phyloP scores from a whole-genome alignment of 1,284 basidiomycete genomes.

The Athelia psychrophila region DNA sequence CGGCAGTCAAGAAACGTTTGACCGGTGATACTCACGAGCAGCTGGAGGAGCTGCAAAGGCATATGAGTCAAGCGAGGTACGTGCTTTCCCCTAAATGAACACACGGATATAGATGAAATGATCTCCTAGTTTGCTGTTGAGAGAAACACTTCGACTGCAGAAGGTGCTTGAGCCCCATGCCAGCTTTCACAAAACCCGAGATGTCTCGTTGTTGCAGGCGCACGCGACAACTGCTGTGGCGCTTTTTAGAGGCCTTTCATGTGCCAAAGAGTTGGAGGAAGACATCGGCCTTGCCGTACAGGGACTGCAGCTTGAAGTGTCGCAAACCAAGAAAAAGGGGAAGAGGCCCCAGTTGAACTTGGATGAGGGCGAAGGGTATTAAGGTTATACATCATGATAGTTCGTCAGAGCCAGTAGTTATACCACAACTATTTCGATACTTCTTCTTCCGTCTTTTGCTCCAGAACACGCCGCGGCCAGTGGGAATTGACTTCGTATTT shows the following conservation, averaged over 20 bases:
- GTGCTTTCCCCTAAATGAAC: neutral
- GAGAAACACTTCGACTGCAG: neutral
- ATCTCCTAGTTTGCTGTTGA: neutral
- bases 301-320: neutral
- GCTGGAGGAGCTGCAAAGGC: slow-evolving; percentile 28
- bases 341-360: slow-evolving; percentile 21
- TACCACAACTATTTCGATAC: too few relatives aligned
- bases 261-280: neutral
- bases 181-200: neutral
- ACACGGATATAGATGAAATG: neutral
- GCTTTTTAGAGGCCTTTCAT: neutral
- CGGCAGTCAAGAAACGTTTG: slow-evolving; percentile 29
- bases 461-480: too few relatives aligned
- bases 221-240: neutral
- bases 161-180: neutral
- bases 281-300: neutral
- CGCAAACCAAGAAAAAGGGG: slow-evolving; percentile 10
- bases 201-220: neutral
- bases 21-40: slow-evolving; percentile 22
- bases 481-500: too few relatives aligned
- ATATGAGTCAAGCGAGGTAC: neutral
- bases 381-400: too few relatives aligned
- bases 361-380: slow-evolving; percentile 16
- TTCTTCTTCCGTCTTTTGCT: too few relatives aligned
- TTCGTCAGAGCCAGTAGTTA: too few relatives aligned